These are phyloP conservation scores for Tolypocladium ophioglossoides DNA, from an alignment of 2,329 filamentous ascomycete species.

Conservation along the genomic window DNA sequence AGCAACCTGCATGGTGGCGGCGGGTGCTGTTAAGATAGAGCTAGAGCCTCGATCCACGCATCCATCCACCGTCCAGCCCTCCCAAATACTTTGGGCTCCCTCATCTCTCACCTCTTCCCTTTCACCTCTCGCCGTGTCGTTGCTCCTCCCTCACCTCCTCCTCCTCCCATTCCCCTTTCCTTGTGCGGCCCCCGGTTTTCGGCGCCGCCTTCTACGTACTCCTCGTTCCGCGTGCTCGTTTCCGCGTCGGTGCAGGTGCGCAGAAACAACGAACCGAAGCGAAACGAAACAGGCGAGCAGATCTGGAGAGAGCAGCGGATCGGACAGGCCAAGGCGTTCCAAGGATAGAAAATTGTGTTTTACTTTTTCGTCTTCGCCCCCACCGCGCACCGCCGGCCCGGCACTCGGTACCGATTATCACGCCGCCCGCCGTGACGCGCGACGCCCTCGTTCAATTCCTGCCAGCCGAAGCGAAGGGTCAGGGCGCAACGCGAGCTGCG, in stretches of 20 bases:
- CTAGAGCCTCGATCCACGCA: not conserved
- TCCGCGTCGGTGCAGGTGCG: not conserved
- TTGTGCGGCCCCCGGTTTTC: not conserved
- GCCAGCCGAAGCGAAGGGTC: not conserved
- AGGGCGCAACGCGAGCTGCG: not conserved
- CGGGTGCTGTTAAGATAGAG: not conserved
- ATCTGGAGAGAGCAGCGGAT: not conserved
- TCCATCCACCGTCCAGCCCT: not conserved
- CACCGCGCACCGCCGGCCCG: not conserved
- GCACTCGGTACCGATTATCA: not conserved
- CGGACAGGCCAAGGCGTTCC: not conserved
- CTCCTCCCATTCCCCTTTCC: not conserved
- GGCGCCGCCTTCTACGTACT: not conserved
- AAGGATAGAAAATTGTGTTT: not conserved
- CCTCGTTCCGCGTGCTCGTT: not conserved
- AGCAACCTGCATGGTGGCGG: not conserved
- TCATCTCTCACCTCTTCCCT: not conserved
- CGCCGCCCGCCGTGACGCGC: slow-evolving; percentile 1
- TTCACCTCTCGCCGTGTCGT: not conserved
- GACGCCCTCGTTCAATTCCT: slow-evolving; percentile 2
- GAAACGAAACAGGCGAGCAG: not conserved
- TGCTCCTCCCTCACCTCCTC: not conserved
- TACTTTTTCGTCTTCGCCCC: not conserved
- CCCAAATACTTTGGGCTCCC: not conserved
- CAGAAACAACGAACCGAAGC: not conserved